Evolutionary conservation across 2,329 filamentous ascomycete genomes (phyloP).

Genomic region (Fusarium oligoseptatum): DNA sequence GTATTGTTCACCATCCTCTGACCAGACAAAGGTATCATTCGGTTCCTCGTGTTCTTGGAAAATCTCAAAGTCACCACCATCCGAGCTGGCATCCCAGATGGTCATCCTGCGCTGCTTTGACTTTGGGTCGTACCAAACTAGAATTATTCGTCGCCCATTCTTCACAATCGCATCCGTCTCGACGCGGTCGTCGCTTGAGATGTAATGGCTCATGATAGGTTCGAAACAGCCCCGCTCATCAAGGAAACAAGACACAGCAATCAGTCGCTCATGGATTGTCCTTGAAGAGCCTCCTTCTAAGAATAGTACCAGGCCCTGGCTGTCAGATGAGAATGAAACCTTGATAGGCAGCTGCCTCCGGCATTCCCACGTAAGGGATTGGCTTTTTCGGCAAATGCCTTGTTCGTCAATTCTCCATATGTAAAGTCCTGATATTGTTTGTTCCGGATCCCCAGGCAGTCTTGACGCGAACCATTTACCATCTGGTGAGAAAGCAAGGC

Average conservation of each 20-base stretch:
- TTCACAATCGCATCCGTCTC: background rate
- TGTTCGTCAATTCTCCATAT: background rate
- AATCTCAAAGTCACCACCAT: background rate
- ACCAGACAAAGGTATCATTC: background rate
- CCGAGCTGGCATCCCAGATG: background rate
- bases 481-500: background rate
- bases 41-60: background rate
- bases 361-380: background rate
- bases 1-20: background rate
- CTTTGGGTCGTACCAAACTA: background rate
- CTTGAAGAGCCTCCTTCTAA: background rate
- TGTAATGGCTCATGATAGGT: background rate
- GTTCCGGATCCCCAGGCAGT: background rate
- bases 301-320: background rate
- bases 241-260: background rate
- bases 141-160: background rate
- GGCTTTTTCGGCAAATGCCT: background rate
- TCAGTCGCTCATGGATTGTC: background rate
- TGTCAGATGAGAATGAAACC: background rate
- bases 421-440: background rate
- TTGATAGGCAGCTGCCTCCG: background rate
- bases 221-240: background rate
- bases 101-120: background rate
- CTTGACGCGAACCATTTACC: background rate
- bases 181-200: background rate